phyloP scores from a whole-genome alignment of 2,329 filamentous ascomycete species.

The Microascus cirrosus region DNA sequence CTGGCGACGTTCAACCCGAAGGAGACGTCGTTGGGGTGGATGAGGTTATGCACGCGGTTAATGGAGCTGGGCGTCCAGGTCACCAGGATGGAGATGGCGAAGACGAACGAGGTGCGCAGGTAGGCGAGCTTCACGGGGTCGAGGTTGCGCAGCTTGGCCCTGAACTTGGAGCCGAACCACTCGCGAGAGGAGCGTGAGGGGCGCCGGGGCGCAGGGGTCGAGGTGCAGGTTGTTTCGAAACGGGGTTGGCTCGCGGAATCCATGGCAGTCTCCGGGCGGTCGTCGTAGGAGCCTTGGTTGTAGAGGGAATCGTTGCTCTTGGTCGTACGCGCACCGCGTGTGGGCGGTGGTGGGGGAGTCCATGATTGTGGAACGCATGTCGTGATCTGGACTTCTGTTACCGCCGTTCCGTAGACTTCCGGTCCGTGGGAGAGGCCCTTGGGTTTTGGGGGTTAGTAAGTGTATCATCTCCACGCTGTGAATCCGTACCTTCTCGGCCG shows the following conservation, averaged over 20 bases:
- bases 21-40: constrained; percentile 37
- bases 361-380: constrained; percentile 9
- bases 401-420: constrained; percentile 36
- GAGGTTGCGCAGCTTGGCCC: constrained; percentile 23
- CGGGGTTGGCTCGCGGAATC: constrained; percentile 3
- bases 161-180: constrained; percentile 11
- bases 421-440: constrained; percentile 15
- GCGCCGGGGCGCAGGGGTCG: constrained; percentile 5
- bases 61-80: constrained; percentile 58
- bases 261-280: not conserved
- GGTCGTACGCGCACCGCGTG: not conserved
- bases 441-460: not conserved
- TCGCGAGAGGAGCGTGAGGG: not conserved
- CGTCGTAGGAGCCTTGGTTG: not conserved
- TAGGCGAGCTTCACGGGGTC: constrained; percentile 52
- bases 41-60: constrained; percentile 62
- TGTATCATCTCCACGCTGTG: not conserved
- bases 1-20: constrained; percentile 60
- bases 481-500: constrained; percentile 19
- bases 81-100: constrained; percentile 47
- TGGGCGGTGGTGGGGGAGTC: constrained; percentile 6
- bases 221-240: constrained; percentile 15
- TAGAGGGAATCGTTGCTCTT: not conserved
- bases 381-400: constrained; percentile 38
- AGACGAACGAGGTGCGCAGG: constrained; percentile 48